Conservation (phyloP, 176 grass and related monocot species). For the Eleusine indica region DNA sequence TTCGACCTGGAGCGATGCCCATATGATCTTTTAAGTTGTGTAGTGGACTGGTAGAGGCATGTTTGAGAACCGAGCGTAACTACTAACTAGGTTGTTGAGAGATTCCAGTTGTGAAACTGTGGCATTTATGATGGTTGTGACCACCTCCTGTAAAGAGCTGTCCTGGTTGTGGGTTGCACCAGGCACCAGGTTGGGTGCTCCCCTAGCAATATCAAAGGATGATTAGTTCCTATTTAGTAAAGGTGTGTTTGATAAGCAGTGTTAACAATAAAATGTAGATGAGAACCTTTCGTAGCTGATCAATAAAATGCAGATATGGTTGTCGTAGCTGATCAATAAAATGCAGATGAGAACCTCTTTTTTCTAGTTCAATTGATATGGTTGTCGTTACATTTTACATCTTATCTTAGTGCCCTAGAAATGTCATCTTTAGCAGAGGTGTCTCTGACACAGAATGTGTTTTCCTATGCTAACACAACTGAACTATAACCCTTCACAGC, state of each 20-base stretch:
- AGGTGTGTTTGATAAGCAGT: not conserved
- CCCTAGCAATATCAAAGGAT: not conserved
- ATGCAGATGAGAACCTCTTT: not conserved
- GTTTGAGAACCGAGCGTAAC: not conserved
- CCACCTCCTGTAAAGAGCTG: not conserved
- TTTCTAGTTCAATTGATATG: constrained; percentile 29
- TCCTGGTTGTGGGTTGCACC: not conserved
- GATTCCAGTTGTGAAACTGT: not conserved
- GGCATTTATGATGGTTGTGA: not conserved
- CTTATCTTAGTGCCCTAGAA: constrained; percentile 59
- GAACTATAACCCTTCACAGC: constrained; percentile 18
- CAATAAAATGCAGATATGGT: not conserved
- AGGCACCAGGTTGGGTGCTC: not conserved
- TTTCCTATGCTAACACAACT: constrained; percentile 13
- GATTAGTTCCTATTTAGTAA: not conserved
- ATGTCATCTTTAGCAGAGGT: constrained; percentile 43
- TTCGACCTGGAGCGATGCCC: not conserved
- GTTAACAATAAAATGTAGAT: not conserved
- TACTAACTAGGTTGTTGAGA: not conserved
- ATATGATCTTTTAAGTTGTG: not conserved
- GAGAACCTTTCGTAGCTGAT: not conserved
- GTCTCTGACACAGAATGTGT: not conserved
- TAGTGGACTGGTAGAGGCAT: not conserved
- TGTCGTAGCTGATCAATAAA: not conserved
- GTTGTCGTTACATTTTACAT: constrained; percentile 31